Evolutionary conservation across 176 grass and related monocot species (phyloP).

Genomic region (Juncus effusus): DNA sequence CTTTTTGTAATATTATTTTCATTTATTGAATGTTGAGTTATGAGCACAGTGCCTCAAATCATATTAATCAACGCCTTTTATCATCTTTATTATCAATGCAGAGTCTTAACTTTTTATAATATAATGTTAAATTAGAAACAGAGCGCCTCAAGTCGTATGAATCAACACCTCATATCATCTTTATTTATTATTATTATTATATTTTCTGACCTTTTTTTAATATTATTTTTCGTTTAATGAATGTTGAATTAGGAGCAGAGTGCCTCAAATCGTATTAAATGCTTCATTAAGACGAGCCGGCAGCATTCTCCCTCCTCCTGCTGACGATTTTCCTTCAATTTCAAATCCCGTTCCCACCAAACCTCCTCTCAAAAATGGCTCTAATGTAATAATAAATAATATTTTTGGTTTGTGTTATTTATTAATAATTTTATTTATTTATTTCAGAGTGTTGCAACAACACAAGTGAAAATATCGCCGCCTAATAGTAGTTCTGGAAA

Average conservation of each 20-base stretch:
- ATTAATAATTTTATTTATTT: constrained; percentile 30
- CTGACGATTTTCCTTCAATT: constrained; percentile 65
- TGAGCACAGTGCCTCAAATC: neutral
- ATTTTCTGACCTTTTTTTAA: neutral
- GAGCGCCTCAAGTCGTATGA: neutral
- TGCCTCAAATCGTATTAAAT: constrained; percentile 76
- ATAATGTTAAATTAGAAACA: constrained; percentile 13
- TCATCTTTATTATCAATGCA: neutral
- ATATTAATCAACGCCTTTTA: neutral
- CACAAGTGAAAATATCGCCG: constrained; percentile 57
- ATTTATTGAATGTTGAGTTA: constrained; percentile 21
- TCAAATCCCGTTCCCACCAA: constrained; percentile 33
- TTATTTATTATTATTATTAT: neutral
- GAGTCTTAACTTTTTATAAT: neutral
- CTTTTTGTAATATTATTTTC: constrained; percentile 15
- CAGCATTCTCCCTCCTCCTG: constrained; percentile 69
- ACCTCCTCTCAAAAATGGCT: constrained; percentile 52
- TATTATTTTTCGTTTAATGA: constrained; percentile 12
- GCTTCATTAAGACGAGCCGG: constrained; percentile 70
- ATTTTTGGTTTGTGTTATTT: constrained; percentile 26
- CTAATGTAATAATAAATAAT: constrained; percentile 44
- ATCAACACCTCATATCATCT: neutral
- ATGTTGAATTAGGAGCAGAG: constrained; percentile 70
- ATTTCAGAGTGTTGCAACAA: constrained; percentile 48
- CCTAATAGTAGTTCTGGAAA: constrained; percentile 66